Evolutionary conservation across 805 yeast species (phyloP), one percentile per base, ranked within the genome.

Genomic region (Starmerella powellii): DNA sequence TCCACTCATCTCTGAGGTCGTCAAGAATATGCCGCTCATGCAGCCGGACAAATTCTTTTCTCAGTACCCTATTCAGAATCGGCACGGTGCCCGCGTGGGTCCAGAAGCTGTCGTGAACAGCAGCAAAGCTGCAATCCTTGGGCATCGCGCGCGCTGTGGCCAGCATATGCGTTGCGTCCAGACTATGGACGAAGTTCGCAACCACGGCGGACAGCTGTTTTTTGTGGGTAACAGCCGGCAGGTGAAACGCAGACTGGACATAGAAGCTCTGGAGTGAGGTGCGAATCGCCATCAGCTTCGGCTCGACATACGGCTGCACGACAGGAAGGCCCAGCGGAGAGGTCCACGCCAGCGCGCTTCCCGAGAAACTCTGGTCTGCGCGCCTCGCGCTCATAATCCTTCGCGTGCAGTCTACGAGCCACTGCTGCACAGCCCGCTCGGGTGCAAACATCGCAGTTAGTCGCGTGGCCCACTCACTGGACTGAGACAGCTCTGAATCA

Each of bases 81-180:
- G 73, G 74, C 35, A 83, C 74, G 57, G 80, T 84, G 42, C 72
- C 62, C 2, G 95, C 94, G 59, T 85, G 95, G 0, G 95, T 83
- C 95, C 95, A 86, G 59, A 80, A 86, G 1, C 95, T 84, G 60
- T 85, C 95, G 61, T 86, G 95, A 28, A 86, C 94, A 0, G 95
- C 78, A 0, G 95, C 93, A 66, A 85, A 86, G 82, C 58, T 0
- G 72, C 74, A 2, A 55, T 55, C 34, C 72, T 68, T 3, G 74
- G 74, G 60, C 91, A 83, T 23, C 72, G 73, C 38, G 70, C 26
- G 65, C 0, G 94, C 86, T 2, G 94, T 79, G 62, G 82, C 61
- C 36, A 86, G 65, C 95, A 86, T 85, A 59, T 86, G 95, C 1
- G 94, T 78, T 1, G 95, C 95, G 67, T 86, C 95, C 45, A 86